Evolutionary conservation across 116 monocot genomes (phyloP).

Genomic region (Posidonia oceanica): DNA sequence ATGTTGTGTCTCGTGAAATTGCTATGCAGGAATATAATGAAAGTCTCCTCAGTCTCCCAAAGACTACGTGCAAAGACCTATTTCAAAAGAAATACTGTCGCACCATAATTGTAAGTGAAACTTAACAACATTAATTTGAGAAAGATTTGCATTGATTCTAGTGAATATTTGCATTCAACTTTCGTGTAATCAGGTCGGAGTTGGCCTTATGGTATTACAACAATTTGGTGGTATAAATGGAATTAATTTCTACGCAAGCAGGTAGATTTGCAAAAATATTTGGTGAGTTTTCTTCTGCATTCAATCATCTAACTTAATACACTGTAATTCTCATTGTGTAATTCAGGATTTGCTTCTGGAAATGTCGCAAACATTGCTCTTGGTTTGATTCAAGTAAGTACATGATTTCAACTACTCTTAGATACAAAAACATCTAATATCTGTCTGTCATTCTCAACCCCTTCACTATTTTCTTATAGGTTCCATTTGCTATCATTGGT

Average conservation of each 20-base stretch:
- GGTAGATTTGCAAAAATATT: slow-evolving; percentile 14
- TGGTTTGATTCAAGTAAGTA: slow-evolving; percentile 2
- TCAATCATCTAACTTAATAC: too few species aligned
- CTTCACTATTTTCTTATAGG: slow-evolving; percentile 10
- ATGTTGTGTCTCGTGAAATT: slow-evolving; percentile 25
- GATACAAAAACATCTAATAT: too few species aligned
- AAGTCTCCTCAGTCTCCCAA: slow-evolving; percentile 34
- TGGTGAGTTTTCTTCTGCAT: too few species aligned
- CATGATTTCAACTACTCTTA: not conserved
- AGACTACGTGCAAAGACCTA: slow-evolving; percentile 30
- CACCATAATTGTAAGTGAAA: slow-evolving; percentile 36
- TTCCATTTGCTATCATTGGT: slow-evolving; percentile 39
- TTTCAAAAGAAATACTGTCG: slow-evolving; percentile 36
- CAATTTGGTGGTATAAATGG: slow-evolving; percentile 67
- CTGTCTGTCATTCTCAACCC: too few species aligned
- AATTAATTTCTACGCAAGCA: slow-evolving; percentile 50
- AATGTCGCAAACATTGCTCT: slow-evolving; percentile 40
- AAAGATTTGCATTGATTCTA: too few species aligned
- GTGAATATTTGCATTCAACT: not conserved
- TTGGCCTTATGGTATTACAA: slow-evolving; percentile 67
- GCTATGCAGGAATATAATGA: slow-evolving; percentile 40
- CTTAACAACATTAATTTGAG: too few species aligned
- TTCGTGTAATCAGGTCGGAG: slow-evolving; percentile 29
- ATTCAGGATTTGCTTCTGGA: slow-evolving; percentile 15
- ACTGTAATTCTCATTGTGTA: too few species aligned